These are phyloP conservation scores for Sugiyamaella lignohabitans DNA, from an alignment of 805 yeast species.

Conservation along the genomic window DNA sequence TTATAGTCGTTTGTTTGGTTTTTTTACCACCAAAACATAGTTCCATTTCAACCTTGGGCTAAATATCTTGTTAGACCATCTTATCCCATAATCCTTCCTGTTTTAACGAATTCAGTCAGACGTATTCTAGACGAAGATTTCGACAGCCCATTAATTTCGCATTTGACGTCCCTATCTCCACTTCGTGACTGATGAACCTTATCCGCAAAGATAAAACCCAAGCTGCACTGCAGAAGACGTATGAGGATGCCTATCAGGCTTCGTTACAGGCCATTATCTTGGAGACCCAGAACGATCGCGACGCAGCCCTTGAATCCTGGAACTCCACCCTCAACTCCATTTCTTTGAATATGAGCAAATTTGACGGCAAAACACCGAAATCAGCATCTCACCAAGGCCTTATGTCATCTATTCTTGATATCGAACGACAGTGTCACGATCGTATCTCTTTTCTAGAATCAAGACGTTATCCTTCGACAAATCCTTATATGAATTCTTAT, in stretches of 20 bases:
- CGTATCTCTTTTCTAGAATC: slow-evolving; percentile 28
- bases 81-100: no score
- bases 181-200: slow-evolving; percentile 17
- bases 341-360: slow-evolving; percentile 27
- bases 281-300: slow-evolving; percentile 33
- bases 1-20: no score
- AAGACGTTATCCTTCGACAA: slow-evolving; percentile 14
- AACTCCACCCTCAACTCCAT: slow-evolving; percentile 30
- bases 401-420: slow-evolving; percentile 33
- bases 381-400: slow-evolving; percentile 31
- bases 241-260: slow-evolving; percentile 37
- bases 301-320: slow-evolving; percentile 34
- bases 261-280: slow-evolving; percentile 36
- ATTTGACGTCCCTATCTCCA: background rate
- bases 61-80: no score
- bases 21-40: no score
- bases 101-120: no score
- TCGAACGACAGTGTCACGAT: slow-evolving; percentile 37
- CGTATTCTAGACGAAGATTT: no score
- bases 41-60: no score
- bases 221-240: slow-evolving; percentile 31
- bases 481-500: slow-evolving; percentile 24
- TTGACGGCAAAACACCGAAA: slow-evolving; percentile 29
- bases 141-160: no score
- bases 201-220: slow-evolving; percentile 13